Conservation (phyloP, 495 filamentous ascomycete genomes). For the Neurospora sp. region DNA sequence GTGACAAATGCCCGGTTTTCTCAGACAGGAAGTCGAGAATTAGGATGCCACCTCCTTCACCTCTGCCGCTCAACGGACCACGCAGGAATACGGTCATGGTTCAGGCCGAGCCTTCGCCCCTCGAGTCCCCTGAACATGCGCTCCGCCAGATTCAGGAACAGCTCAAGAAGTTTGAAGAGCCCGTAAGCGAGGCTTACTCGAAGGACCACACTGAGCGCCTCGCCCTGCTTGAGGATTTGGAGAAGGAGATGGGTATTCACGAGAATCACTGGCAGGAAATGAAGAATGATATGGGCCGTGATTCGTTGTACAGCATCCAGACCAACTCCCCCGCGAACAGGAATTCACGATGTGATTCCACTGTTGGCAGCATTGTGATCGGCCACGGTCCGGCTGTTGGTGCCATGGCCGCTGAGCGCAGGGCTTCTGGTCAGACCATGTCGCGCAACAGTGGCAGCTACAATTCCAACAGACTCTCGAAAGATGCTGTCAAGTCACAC, state of each 20-base stretch:
- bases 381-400: constrained; percentile 12
- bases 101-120: constrained; percentile 34
- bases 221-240: constrained; percentile 39
- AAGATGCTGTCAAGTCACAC: constrained; percentile 5
- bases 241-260: constrained; percentile 43
- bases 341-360: constrained; percentile 20
- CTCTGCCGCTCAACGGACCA: constrained; percentile 30
- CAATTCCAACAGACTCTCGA: constrained; percentile 10
- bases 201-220: constrained; percentile 26
- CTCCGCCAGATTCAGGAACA: constrained; percentile 41
- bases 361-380: constrained; percentile 5
- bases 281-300: constrained; percentile 34
- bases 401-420: constrained; percentile 22
- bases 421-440: constrained; percentile 23
- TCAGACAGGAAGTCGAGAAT: constrained; percentile 33
- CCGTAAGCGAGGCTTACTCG: constrained; percentile 14
- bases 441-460: constrained; percentile 19
- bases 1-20: constrained; percentile 44
- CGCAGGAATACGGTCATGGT: constrained; percentile 25
- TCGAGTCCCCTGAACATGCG: constrained; percentile 39
- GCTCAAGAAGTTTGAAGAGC: constrained; percentile 34
- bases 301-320: constrained; percentile 38
- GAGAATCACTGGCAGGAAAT: constrained; percentile 42
- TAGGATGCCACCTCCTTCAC: constrained; percentile 40
- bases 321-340: constrained; percentile 17